Conservation (phyloP, 2,329 filamentous ascomycete genomes). For the Pyrenophora graminea region DNA sequence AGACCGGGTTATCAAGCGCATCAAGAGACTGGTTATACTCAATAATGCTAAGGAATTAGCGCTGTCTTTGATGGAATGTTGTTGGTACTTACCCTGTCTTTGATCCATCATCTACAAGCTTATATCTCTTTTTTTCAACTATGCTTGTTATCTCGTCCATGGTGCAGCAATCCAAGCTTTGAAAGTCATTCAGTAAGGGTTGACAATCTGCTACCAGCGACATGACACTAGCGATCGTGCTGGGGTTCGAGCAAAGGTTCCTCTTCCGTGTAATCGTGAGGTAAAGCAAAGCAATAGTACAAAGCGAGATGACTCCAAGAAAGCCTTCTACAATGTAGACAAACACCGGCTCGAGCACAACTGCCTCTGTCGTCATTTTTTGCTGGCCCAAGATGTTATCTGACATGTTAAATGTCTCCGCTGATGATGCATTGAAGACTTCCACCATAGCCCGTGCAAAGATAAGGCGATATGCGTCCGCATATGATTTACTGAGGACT, state of each 20-base stretch:
- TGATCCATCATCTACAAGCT: no score
- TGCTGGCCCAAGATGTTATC: no score
- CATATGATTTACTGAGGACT: slow-evolving; percentile 41
- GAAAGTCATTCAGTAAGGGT: slow-evolving; percentile 26
- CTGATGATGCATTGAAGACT: slow-evolving; percentile 21
- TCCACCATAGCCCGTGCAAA: slow-evolving; percentile 47
- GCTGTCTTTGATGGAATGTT: no score
- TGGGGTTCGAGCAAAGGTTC: slow-evolving; percentile 41
- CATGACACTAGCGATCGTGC: slow-evolving; percentile 46
- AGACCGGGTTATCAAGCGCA: no score
- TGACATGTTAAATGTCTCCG: no score
- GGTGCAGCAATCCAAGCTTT: slow-evolving; percentile 23
- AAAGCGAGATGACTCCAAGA: slow-evolving; percentile 31
- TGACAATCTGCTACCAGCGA: slow-evolving; percentile 33
- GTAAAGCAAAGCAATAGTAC: slow-evolving; percentile 28
- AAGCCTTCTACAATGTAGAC: slow-evolving; percentile 45
- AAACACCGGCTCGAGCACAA: slow-evolving; percentile 47
- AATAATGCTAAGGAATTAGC: no score
- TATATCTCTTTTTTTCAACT: no score
- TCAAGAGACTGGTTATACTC: no score
- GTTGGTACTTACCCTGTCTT: no score
- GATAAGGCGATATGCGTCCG: slow-evolving; percentile 49
- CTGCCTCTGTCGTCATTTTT: slow-evolving; percentile 17
- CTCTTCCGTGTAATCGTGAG: slow-evolving; percentile 23
- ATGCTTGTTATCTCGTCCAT: slow-evolving; percentile 1